Evolutionary conservation across 345 rosid species (phyloP), one percentile per base, ranked within the genome.

Genomic region (Fremontodendron californicum): DNA sequence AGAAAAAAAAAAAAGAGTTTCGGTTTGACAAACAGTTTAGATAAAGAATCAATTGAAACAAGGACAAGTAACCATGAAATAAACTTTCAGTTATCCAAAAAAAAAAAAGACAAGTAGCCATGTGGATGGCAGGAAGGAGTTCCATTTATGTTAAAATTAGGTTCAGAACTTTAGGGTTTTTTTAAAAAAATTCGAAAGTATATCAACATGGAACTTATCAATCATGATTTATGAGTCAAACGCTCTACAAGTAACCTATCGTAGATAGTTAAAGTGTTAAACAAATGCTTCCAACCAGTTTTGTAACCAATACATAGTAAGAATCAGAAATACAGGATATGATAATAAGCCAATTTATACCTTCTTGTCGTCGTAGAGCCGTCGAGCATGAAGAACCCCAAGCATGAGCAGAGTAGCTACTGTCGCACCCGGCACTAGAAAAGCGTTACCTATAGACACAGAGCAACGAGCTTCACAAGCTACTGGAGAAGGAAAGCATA

Each of bases 371-470:
- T 86, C 89, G 63, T 96, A 96, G 37, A 96, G 87, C 12, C 99
- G 90, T 27, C 98, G 97, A 51, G 92, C 97, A 69, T 96, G 99
- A 75, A 96, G 99, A 48, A 88, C 97, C 48, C 97, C 98, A 62
- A 96, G 96, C 99, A 96, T 96, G 77, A 96, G 93, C 4, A 96
- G 78, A 71, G 97, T 92, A 49, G 99, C 98, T 35, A 86, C 85
- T 18, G 98, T 96, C 45, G 99, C 99, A 66, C 97, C 96, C 4
- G 99, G 96, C 74, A 96, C 64, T 78, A 93, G 81, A 82, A 89
- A 90, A 61, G 77, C 75, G 77, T 86, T 92, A 69, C 97, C 99
- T 92, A 82, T 75, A 82, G 40, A 51, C 2, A 69, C 40, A 79
- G 2, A 19, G 9, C 58, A 82, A 55, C 72, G 6, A 31, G 58